These are phyloP conservation scores for Chernovozyma aurita DNA, from an alignment of 1,139 yeast genomes.

Conservation along the genomic window DNA sequence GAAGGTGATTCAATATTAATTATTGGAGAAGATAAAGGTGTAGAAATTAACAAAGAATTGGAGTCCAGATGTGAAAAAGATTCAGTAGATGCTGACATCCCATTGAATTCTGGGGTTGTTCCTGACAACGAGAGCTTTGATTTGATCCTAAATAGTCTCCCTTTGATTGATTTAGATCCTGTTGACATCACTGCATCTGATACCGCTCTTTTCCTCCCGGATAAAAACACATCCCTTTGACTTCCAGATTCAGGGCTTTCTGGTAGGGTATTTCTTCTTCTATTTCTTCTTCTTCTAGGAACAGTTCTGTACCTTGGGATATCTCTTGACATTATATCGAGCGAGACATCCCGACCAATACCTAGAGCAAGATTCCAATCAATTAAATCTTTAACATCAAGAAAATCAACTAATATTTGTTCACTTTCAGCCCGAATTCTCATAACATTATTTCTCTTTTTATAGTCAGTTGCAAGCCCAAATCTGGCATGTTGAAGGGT, in stretches of 20 bases:
- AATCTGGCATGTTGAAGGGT: slow-evolving; percentile 65
- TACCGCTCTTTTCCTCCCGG: slow-evolving; percentile 3
- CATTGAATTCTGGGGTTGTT: neutral
- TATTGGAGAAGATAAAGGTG: neutral
- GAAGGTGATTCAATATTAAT: no score
- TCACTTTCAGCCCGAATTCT: slow-evolving; percentile 65
- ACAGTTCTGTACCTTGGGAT: slow-evolving; percentile 69
- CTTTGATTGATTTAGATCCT: slow-evolving; percentile 1
- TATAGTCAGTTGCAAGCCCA: slow-evolving; percentile 69
- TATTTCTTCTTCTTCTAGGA: slow-evolving; percentile 57
- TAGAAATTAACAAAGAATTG: neutral
- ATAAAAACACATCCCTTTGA: neutral
- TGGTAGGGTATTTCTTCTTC: slow-evolving; percentile 13
- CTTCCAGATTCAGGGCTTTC: neutral
- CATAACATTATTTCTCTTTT: slow-evolving; percentile 53
- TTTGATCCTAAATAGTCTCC: slow-evolving; percentile 5
- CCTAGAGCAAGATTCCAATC: slow-evolving; percentile 61
- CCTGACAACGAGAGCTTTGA: slow-evolving; percentile 4
- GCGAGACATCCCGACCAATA: slow-evolving; percentile 60
- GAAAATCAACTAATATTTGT: slow-evolving; percentile 58
- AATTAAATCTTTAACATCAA: slow-evolving; percentile 52
- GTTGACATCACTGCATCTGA: slow-evolving; percentile 2
- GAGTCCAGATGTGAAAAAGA: neutral
- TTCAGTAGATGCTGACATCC: neutral
- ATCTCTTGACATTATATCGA: slow-evolving; percentile 56